Evolutionary conservation across 2,329 filamentous ascomycete species (phyloP).

Genomic region (Ceratocystis cubensis): DNA sequence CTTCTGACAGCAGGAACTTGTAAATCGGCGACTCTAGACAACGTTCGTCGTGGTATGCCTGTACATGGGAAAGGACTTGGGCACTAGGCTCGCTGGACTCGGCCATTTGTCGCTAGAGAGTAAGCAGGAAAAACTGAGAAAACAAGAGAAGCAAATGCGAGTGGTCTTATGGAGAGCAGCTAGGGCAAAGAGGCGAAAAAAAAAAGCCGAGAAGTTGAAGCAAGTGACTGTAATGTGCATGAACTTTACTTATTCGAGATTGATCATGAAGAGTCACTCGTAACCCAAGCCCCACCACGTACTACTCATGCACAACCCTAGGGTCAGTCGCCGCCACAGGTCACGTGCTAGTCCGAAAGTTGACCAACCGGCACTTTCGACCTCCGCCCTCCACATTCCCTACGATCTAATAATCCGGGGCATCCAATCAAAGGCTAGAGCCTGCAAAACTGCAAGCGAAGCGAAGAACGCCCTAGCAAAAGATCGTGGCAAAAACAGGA

Average conservation of each 20-base stretch:
- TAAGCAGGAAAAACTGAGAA: not conserved
- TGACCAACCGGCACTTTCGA: no score
- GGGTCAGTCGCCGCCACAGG: not conserved
- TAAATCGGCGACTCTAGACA: constrained; percentile 24
- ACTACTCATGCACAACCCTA: not conserved
- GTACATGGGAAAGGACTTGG: constrained; percentile 23
- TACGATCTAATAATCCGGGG: not conserved
- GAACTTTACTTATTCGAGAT: not conserved
- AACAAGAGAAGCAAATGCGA: not conserved
- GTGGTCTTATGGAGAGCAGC: not conserved
- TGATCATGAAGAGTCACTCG: not conserved
- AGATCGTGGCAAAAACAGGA: not conserved
- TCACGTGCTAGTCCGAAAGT: not conserved
- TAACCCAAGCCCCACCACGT: not conserved
- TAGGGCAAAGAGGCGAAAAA: not conserved
- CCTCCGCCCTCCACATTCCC: not conserved
- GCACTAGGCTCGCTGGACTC: constrained; percentile 21
- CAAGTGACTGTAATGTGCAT: no score
- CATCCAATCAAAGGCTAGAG: not conserved
- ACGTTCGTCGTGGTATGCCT: constrained; percentile 23
- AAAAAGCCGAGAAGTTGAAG: no score
- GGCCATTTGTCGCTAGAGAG: constrained; percentile 4
- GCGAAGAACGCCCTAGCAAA: not conserved
- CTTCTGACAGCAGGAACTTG: constrained; percentile 22
- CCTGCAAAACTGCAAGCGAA: not conserved